Evolutionary conservation across 495 filamentous ascomycete species (phyloP).

Genomic region (Neurospora sp.): DNA sequence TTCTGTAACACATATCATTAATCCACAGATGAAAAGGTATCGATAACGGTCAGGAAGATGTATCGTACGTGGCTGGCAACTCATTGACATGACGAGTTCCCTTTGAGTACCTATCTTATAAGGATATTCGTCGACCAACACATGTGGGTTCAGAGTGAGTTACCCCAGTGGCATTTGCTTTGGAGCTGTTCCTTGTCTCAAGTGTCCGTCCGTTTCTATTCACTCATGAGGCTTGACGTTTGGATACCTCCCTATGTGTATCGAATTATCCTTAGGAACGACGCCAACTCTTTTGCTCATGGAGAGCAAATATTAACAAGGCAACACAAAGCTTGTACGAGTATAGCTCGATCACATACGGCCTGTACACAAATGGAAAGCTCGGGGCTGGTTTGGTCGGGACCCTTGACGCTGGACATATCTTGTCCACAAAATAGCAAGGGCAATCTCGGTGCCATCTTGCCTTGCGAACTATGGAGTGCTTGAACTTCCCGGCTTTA

Average conservation of each 20-base stretch:
- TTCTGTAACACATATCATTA: neutral
- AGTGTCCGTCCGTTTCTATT: no score
- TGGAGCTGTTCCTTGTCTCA: neutral
- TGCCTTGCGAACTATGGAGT: constrained; percentile 55
- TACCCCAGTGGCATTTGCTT: neutral
- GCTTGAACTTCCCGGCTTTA: constrained; percentile 54
- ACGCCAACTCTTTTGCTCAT: neutral
- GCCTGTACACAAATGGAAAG: neutral
- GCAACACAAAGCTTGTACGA: neutral
- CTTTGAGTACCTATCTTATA: no score
- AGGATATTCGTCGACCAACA: no score
- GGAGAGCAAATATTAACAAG: neutral
- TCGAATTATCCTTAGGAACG: neutral
- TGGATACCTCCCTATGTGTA: no score
- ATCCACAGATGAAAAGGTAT: neutral
- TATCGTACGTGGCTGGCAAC: neutral
- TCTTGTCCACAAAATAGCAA: constrained; percentile 14
- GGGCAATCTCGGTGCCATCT: constrained; percentile 53
- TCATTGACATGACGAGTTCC: neutral
- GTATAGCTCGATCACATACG: neutral
- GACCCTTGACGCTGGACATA: neutral
- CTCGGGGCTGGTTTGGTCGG: neutral
- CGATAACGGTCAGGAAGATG: neutral
- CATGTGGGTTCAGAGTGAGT: no score
- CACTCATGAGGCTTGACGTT: no score